Evolutionary conservation across 306 rosid species (phyloP).

Genomic region (Malus orientalis): DNA sequence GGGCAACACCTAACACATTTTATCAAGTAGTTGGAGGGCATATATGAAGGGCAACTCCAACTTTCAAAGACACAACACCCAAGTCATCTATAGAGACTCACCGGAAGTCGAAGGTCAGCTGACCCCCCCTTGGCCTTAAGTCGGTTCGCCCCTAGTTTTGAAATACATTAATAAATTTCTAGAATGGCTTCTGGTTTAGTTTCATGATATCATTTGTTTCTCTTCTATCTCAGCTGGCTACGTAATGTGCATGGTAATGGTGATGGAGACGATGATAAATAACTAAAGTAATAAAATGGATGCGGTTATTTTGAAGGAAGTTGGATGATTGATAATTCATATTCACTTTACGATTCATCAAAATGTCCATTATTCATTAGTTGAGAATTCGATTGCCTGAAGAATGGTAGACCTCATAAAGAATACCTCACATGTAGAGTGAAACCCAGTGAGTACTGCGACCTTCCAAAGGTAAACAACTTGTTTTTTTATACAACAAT

Average conservation of each 20-base stretch:
- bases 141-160: no score
- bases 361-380: slow-evolving; percentile 20
- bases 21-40: no score
- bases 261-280: neutral
- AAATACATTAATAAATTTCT: neutral
- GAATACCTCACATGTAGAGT: slow-evolving; percentile 33
- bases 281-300: neutral
- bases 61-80: no score
- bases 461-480: no score
- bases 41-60: no score
- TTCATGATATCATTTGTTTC: neutral
- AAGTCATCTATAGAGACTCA: no score
- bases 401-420: slow-evolving; percentile 33
- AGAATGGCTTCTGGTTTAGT: neutral
- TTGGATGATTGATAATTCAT: slow-evolving; percentile 30
- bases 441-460: slow-evolving; percentile 18
- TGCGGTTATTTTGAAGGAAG: slow-evolving; percentile 34
- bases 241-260: neutral
- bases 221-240: neutral
- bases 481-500: no score
- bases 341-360: slow-evolving; percentile 19
- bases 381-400: slow-evolving; percentile 23
- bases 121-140: no score
- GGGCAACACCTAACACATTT: no score
- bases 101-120: no score